Evolutionary conservation across 192 early-diverging fungal genomes (phyloP).

Genomic region (Backusella sp.): DNA sequence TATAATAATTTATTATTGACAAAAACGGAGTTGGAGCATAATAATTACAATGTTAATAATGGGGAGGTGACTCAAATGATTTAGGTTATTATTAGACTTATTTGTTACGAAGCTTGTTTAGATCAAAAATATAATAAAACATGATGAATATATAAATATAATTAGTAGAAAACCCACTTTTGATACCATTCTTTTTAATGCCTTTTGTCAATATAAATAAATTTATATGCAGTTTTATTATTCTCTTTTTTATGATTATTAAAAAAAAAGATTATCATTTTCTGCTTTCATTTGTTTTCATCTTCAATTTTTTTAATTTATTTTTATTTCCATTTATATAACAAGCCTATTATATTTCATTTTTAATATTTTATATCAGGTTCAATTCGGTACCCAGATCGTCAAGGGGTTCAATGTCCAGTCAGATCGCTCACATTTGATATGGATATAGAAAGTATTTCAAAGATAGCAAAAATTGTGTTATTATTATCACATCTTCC

Average conservation of each 20-base stretch:
- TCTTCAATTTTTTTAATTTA: constrained; percentile 1
- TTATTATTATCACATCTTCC: not conserved
- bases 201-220: not conserved
- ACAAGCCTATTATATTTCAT: not conserved
- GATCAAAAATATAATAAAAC: not conserved
- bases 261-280: not conserved
- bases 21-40: not conserved
- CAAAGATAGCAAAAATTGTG: not conserved
- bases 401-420: not conserved
- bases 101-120: not conserved
- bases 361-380: not conserved
- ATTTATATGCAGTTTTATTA: not conserved
- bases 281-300: not conserved
- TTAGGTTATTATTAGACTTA: constrained; percentile 8
- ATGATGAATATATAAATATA: not conserved
- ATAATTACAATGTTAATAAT: not conserved
- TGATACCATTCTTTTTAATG: not conserved
- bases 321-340: not conserved
- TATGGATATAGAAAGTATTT: not conserved
- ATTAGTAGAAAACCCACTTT: not conserved
- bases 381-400: not conserved
- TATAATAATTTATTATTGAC: not conserved
- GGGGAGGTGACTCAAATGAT: not conserved
- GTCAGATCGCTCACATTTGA: not conserved
- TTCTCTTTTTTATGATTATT: not conserved